Evolutionary conservation across 345 rosid species (phyloP), one percentile per base, ranked within the genome.

Genomic region (Eucalyptus melliodora): DNA sequence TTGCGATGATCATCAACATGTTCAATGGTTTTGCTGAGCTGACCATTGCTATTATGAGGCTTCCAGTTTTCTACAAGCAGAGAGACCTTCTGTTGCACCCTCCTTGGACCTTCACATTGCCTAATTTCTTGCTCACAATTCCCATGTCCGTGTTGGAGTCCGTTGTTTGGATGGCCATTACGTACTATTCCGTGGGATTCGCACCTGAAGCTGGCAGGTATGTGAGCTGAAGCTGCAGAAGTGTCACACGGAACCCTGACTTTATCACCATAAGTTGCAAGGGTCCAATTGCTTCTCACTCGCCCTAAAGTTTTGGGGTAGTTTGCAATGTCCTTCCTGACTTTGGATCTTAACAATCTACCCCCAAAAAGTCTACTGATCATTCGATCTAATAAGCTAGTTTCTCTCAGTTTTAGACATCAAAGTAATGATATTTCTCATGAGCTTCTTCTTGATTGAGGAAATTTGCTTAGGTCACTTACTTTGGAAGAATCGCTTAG

Each of bases 31-130:
- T 96, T 53, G 87, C 98, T 5, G 99, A 97, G 95, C 95, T 98
- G 14, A 9, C 97, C 16, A 30, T 96, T 90, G 92, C 92, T 92
- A 96, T 98, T 77, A 87, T 53, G 27, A 94, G 99, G 88, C 97
- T 98, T 91, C 97, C 98, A 4, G 99, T 97, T 89, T 97, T 98
- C 77, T 97, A 94, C 93, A 97, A 97, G 95, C 99, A 97, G 89
- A 93, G 99, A 62, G 99, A 97, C 87, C 96, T 97, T 69, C 86
- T 94, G 83, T 97, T 96, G 69, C 95, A 98, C 50, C 99, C 99
- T 30, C 89, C 95, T 4, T 98, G 99, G 99, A 91, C 96, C 69
- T 97, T 94, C 91, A 95, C 97, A 9, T 89, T 98, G 26, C 97
- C 99, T 9, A 94, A 94, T 23, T 93, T 95, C 92, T 92, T 96